Conservation (phyloP, 2,329 filamentous ascomycete species). For the Phaeomoniella chlamydospora region DNA sequence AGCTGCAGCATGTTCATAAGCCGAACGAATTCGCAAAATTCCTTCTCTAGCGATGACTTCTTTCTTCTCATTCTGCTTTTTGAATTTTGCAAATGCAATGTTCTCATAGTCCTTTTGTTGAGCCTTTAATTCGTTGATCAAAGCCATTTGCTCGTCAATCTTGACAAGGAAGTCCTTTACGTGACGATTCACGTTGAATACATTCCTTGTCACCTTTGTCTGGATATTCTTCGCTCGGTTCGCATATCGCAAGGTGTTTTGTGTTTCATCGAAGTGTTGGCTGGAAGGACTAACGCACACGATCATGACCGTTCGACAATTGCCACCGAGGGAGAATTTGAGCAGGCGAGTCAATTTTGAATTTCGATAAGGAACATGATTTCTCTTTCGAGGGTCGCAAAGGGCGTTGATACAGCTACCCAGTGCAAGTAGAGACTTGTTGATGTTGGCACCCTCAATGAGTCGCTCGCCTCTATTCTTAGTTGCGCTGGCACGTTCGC, state of each 20-base stretch:
- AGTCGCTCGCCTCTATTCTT: slow-evolving; percentile 90
- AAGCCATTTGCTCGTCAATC: slow-evolving; percentile 94
- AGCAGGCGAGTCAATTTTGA: slow-evolving; percentile 90
- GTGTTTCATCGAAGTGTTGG: slow-evolving; percentile 92
- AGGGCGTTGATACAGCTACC: slow-evolving; percentile 97
- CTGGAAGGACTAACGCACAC: slow-evolving; percentile 96
- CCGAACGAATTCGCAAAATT: slow-evolving; percentile 60
- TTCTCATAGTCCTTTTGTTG: slow-evolving; percentile 83
- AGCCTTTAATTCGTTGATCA: slow-evolving; percentile 89
- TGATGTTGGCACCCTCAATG: slow-evolving; percentile 94
- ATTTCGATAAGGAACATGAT: slow-evolving; percentile 94
- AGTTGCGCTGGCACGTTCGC: slow-evolving; percentile 87
- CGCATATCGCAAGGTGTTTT: slow-evolving; percentile 93
- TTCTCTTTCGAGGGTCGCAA: slow-evolving; percentile 79
- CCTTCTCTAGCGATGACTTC: slow-evolving; percentile 64
- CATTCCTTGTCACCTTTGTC: slow-evolving; percentile 96
- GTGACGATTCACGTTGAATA: slow-evolving; percentile 97
- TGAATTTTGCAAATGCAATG: slow-evolving; percentile 73
- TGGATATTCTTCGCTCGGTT: slow-evolving; percentile 99
- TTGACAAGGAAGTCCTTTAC: slow-evolving; percentile 99
- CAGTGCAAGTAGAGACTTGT: slow-evolving; percentile 88
- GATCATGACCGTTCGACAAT: slow-evolving; percentile 99
- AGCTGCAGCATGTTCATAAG: slow-evolving; percentile 64
- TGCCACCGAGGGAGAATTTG: slow-evolving; percentile 93
- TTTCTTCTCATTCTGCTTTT: slow-evolving; percentile 77